Percentiles rank a stretch among this genome's conserved stretches.
Conservation (phyloP, 2,329 filamentous ascomycete species). For the Ophiostoma sp. region DNA sequence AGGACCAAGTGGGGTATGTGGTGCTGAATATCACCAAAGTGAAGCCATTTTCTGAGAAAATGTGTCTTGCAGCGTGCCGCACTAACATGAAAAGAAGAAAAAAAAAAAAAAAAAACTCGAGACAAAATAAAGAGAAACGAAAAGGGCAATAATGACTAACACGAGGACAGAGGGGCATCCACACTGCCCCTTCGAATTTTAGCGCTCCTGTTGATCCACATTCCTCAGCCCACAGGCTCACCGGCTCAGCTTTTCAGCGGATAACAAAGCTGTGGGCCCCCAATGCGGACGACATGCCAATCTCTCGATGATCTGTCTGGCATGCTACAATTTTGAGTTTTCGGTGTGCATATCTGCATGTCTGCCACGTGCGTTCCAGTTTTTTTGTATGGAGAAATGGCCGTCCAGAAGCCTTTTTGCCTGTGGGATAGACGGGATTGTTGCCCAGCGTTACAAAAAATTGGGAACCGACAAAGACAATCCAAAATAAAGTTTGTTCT, state of each 20-base stretch:
- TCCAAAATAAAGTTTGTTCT: neutral
- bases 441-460: neutral
- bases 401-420: neutral
- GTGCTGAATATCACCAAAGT: neutral
- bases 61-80: no score
- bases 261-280: neutral
- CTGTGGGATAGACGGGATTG: neutral
- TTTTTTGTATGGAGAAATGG: neutral
- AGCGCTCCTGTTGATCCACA: neutral
- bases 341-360: neutral
- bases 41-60: neutral
- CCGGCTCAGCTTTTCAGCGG: neutral
- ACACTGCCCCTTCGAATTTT: no score
- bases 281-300: neutral
- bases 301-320: neutral
- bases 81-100: neutral
- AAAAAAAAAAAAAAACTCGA: neutral
- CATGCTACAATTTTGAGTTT: neutral
- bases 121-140: neutral
- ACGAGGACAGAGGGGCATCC: neutral
- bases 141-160: neutral
- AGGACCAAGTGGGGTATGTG: neutral
- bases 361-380: neutral
- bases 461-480: neutral
- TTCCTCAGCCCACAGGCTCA: constrained; percentile 4